Conservation (phyloP, 2,329 filamentous ascomycete genomes). For the Gnomoniopsis smithogilvyi region DNA sequence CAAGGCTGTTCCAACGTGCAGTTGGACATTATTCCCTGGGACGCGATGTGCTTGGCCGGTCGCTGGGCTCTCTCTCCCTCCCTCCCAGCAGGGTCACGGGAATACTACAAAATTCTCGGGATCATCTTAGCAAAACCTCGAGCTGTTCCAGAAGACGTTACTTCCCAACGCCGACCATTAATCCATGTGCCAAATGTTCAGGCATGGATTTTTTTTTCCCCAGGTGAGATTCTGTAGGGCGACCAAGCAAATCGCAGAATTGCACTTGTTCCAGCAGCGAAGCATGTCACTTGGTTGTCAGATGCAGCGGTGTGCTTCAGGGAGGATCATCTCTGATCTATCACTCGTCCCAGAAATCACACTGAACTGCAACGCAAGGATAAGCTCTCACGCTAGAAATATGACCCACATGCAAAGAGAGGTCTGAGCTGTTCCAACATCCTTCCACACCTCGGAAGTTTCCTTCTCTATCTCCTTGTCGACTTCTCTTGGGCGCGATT, state of each 20-base stretch:
- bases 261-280: not conserved
- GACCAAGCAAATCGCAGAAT: constrained; percentile 13
- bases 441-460: not conserved
- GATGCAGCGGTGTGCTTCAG: constrained; percentile 15
- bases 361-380: constrained; percentile 7
- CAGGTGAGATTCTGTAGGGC: constrained; percentile 11
- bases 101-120: no score
- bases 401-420: constrained; percentile 9
- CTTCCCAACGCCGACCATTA: not conserved
- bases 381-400: constrained; percentile 10
- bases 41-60: not conserved
- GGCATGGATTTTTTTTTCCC: not conserved
- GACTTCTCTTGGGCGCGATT: not conserved
- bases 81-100: not conserved
- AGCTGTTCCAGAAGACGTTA: not conserved
- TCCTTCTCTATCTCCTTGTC: not conserved
- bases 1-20: constrained; percentile 11
- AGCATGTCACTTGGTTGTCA: not conserved
- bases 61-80: not conserved
- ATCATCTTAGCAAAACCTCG: no score
- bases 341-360: constrained; percentile 15
- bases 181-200: not conserved
- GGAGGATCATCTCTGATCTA: constrained; percentile 2
- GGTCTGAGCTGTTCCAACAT: not conserved
- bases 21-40: not conserved